Base-by-base conservation (phyloP, 1,284 basidiomycete species). In the Earliella scabrosa region DNA sequence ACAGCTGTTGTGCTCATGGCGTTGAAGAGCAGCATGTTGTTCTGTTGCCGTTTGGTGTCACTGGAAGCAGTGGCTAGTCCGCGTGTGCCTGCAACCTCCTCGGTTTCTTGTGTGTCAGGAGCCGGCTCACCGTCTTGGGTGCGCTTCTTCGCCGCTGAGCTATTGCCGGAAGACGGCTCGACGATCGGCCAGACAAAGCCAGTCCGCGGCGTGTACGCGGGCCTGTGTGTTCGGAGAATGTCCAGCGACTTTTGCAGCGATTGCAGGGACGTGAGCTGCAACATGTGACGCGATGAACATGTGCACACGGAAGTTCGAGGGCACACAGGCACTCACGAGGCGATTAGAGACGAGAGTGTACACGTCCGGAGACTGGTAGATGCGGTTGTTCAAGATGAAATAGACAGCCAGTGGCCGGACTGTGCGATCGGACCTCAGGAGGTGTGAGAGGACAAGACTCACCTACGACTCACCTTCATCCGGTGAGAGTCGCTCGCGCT, bases 321-420 rank as follows among this genome's bases (percentile, higher is more conserved):
- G 41, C 27, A 14, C 36, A 26, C 47, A 38, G 32, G 63, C 36
- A 70, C 83, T 64, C 70, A 92, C 90, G 63, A 95, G 74, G 63
- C 92, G 86, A 66, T 92, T 92, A 41, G 92, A 93, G 34, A 95
- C 75, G 3, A 94, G 79, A 9, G 84, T 86, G 67, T 94, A 93
- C 27, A 94, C 75, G 63, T 92, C 88, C 24, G 93, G 93, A 1
- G 90, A 86, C 67, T 92, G 90, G 68, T 94, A 94, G 60, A 95
- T 92, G 58, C 88, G 85, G 68, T 89, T 89, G 72, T 93, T 88
- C 74, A 92, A 83, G 66, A 95, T 83, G 68, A 93, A 95, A 71
- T 93, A 95, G 10, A 86, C 88, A 16, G 86, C 88, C 52, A 93
- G 71, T 3, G 91, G 87, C 58, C 81, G 80, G 36, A 88, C 92